A percentile compares a stretch with the other conserved stretches of the same genome.
Evolutionary conservation across 2,329 filamentous ascomycete species (phyloP).

Genomic region (Elsinoe arachidis): DNA sequence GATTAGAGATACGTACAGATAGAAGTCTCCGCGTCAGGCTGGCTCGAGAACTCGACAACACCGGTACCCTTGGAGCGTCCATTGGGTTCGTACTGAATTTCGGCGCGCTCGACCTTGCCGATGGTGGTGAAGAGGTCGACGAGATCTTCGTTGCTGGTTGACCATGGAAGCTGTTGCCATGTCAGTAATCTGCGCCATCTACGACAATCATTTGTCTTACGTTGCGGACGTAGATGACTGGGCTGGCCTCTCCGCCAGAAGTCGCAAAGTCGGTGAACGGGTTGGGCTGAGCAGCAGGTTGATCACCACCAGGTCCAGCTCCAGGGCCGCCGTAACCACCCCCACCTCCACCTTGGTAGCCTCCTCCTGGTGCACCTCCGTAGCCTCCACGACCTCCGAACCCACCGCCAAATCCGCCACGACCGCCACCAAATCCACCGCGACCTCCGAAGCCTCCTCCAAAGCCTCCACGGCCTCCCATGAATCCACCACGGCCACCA

Average conservation of each 20-base stretch:
- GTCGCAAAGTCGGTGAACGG: slow-evolving; percentile 91
- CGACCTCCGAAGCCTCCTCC: slow-evolving; percentile 31
- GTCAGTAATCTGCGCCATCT: slow-evolving; percentile 22
- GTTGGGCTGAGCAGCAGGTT: slow-evolving; percentile 58
- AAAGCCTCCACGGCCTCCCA: slow-evolving; percentile 25
- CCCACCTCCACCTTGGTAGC: slow-evolving; percentile 50
- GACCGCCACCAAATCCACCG: slow-evolving; percentile 37
- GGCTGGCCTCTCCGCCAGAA: slow-evolving; percentile 71
- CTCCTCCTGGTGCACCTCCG: slow-evolving; percentile 31
- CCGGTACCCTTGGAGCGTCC: slow-evolving; percentile 90
- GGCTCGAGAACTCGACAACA: slow-evolving; percentile 84
- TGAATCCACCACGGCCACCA: slow-evolving; percentile 31
- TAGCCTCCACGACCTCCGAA: slow-evolving; percentile 31
- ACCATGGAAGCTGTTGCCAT: slow-evolving; percentile 74
- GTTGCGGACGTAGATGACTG: slow-evolving; percentile 92
- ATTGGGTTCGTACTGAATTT: slow-evolving; percentile 97
- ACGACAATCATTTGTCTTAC: slow-evolving; percentile 49
- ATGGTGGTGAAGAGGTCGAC: slow-evolving; percentile 96
- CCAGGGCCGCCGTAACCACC: slow-evolving; percentile 31
- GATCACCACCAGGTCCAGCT: slow-evolving; percentile 25
- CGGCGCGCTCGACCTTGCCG: slow-evolving; percentile 94
- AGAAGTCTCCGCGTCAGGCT: slow-evolving; percentile 80
- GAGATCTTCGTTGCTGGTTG: slow-evolving; percentile 94
- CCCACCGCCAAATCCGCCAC: slow-evolving; percentile 36
- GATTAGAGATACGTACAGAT: slow-evolving; percentile 49